Evolutionary conservation across 306 rosid species (phyloP).

Genomic region (Hippophae tibetana): DNA sequence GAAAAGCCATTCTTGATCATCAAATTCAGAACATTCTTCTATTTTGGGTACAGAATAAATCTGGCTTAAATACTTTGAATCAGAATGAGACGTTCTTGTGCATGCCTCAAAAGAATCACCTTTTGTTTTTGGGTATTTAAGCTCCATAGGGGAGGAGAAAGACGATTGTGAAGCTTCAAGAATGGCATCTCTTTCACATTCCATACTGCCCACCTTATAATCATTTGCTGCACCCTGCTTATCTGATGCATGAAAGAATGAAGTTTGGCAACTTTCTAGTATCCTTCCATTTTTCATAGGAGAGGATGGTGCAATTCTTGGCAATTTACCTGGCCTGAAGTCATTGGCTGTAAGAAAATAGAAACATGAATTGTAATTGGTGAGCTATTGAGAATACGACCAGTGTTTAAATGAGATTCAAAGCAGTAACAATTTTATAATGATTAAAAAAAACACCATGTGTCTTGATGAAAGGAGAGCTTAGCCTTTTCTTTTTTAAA

Average conservation of each 20-base stretch:
- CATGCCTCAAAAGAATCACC: slow-evolving; percentile 32
- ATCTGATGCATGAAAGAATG: slow-evolving; percentile 34
- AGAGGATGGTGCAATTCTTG: slow-evolving; percentile 29
- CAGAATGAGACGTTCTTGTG: slow-evolving; percentile 66
- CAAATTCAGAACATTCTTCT: slow-evolving; percentile 37
- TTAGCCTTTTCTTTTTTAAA: too few relatives aligned
- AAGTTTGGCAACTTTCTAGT: slow-evolving; percentile 46
- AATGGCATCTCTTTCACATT: slow-evolving; percentile 51
- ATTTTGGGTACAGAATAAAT: slow-evolving; percentile 57
- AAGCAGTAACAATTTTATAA: too few relatives aligned
- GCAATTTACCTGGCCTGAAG: slow-evolving; percentile 61
- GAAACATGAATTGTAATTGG: slow-evolving; percentile 24
- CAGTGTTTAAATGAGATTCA: neutral
- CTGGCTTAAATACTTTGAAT: slow-evolving; percentile 47
- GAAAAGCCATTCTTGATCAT: slow-evolving; percentile 71
- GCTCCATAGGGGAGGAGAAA: slow-evolving; percentile 35
- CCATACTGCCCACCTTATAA: slow-evolving; percentile 41
- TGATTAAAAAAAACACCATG: slow-evolving; percentile 19
- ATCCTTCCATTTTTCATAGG: slow-evolving; percentile 62
- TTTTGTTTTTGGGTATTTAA: slow-evolving; percentile 16
- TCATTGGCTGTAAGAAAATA: slow-evolving; percentile 60
- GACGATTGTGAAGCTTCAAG: slow-evolving; percentile 34
- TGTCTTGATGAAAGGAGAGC: slow-evolving; percentile 5
- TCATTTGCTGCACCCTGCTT: slow-evolving; percentile 28
- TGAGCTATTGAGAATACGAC: slow-evolving; percentile 29